A percentile compares a stretch with the other conserved stretches of the same genome.
Conservation (phyloP, 2,329 filamentous ascomycete species). For the Dendrostoma leiphaemia region DNA sequence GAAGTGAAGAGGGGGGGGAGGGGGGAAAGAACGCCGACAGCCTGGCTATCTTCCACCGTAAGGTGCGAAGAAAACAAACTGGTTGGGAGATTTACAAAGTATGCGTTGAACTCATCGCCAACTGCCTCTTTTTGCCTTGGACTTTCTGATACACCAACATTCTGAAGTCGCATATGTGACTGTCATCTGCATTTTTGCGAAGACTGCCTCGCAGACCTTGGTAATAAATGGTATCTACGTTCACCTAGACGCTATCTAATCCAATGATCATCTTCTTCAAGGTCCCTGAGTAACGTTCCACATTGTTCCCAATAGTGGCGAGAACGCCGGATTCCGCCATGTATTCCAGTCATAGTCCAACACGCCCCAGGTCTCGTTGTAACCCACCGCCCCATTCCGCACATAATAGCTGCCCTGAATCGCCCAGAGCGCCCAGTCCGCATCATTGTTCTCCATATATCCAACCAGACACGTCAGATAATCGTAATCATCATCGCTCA, state of each 20-base stretch:
- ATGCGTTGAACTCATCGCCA: too few species aligned
- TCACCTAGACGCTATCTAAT: neutral
- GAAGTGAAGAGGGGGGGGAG: too few species aligned
- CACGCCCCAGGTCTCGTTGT: constrained; percentile 53
- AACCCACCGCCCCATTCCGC: constrained; percentile 45
- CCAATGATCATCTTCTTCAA: constrained; percentile 12
- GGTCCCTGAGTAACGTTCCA: constrained; percentile 41
- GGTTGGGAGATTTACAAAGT: too few species aligned
- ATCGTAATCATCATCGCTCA: constrained; percentile 40
- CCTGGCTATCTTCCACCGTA: too few species aligned
- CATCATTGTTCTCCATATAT: constrained; percentile 54
- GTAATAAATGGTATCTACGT: neutral
- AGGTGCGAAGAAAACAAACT: too few species aligned
- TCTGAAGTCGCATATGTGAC: too few species aligned
- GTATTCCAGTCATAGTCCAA: constrained; percentile 35
- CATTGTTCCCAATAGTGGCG: constrained; percentile 33
- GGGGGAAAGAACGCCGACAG: too few species aligned
- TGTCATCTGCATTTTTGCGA: too few species aligned
- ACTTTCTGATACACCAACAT: too few species aligned
- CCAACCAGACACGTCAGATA: constrained; percentile 52
- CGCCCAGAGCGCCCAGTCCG: constrained; percentile 60
- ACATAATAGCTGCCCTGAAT: constrained; percentile 59
- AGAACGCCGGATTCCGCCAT: constrained; percentile 39
- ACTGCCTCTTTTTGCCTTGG: too few species aligned
- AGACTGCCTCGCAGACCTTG: too few species aligned